Evolutionary conservation across 352 stramenopile species (phyloP), one percentile per base, ranked within the genome.

Genomic region (Phytopythium delawarense): DNA sequence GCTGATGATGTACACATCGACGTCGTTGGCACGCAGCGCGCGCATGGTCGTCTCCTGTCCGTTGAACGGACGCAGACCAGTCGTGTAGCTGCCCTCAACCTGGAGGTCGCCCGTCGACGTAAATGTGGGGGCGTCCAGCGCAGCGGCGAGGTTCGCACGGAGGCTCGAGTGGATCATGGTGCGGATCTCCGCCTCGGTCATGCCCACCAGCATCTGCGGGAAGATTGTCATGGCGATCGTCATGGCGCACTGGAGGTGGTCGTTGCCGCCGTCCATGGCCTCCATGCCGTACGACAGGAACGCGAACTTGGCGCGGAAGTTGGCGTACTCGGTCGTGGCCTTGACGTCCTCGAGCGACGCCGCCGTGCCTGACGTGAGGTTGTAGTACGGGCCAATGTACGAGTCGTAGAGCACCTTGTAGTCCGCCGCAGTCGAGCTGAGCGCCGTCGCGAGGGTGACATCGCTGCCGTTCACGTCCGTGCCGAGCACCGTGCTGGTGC

Each of bases 1-100:
- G 42, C 76, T 86, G 71, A 88, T 86, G 51, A 88, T 68, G 66
- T 80, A 86, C 20, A 88, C 76, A 35, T 83, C 75, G 12, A 72
- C 64, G 46, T 62, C 69, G 34, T 69, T 58, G 6, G 69, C 72
- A 44, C 75, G 70, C 34, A 86, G 65, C n/a, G 67, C 74, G 23
- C 76, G 76, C 76, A 88, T 86, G 16, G 64, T 72, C 1, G 79
- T 79, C 64, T 88, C 76, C 54, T 88, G 76, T 18, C 79, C 79
- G 55, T 84, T 86, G 59, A 86, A 88, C 46, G 78, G 68, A 21
- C 79, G 79, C 37, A 88, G 59, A 4, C 79, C 79, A 28, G 77
- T 88, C 9, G 66, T 71, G 69, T 83, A 86, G 45, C 58, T 66
- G 16, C 75, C 76, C 51, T 72, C 68, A 28, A 86, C 76, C 16